Evolutionary conservation across 108 stramenopile species (phyloP), one percentile per base, ranked within the genome.

Genomic region (Phaeodactylum tricornutum): DNA sequence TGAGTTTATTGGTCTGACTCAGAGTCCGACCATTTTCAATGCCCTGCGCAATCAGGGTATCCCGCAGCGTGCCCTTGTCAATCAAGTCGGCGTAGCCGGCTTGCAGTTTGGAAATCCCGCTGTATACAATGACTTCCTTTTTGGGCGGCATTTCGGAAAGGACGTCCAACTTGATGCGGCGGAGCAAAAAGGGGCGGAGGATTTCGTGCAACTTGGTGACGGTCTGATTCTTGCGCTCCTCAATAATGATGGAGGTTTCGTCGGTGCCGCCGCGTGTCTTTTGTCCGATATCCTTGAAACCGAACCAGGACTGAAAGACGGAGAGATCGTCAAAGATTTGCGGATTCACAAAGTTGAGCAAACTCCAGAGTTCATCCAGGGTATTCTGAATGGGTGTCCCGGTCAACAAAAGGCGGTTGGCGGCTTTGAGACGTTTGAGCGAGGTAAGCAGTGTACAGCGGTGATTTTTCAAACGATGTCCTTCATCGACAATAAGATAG

Each of bases 301-400:
- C 94, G 60, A 98, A 99, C 93, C 96, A 96, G 17, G 87, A 90
- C 64, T 92, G 92, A 62, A 98, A 98, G 36, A 93, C 93, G 34
- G 71, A 60, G 46, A 96, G 78, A 67, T 99, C 96, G 55, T 97
- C 96, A 55, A 99, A 99, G 49, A 99, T 97, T 47, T 65, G 52
- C 7, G 98, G 98, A 59, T 96, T 96, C 50, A 96, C 93, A 71
- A 99, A 99, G 65, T 99, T 98, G 35, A 98, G 77, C 44, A 99
- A 73, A 47, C 79, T 80, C 98, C 98, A 99, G 12, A 99, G 83
- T 66, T 98, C 96, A 54, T 91, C 86, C 9, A 94, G 59, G 28
- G 76, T 75, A 49, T 83, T 93, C 54, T 95, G 93, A 53, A 99
- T 97, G n/a, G 98, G 98, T n/a, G 98, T 99, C 25, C 98, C 98